Percentiles rank a stretch among this genome's conserved stretches.
phyloP scores from a whole-genome alignment of 1,139 yeast genomes.

The Yamadazyma taylorii region DNA sequence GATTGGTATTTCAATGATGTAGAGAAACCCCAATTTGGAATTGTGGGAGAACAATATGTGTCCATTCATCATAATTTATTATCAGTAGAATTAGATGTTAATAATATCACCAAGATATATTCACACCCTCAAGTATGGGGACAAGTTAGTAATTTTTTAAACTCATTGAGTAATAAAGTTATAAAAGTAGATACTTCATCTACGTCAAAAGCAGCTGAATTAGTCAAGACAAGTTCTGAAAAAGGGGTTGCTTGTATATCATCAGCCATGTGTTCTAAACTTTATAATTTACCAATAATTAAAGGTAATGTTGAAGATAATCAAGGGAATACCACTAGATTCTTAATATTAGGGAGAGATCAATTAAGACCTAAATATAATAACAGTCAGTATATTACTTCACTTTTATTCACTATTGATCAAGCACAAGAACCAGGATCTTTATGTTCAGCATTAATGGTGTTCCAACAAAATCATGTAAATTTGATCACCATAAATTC shows the following conservation, averaged over 20 bases:
- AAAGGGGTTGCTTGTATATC: conserved; percentile 48
- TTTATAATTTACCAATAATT: conserved; percentile 61
- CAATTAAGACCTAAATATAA: conserved; percentile 10
- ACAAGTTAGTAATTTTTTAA: conserved; percentile 63
- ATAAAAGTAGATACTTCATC: conserved; percentile 62
- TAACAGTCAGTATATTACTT: conserved; percentile 34
- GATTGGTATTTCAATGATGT: conserved; percentile 48
- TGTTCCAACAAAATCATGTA: conserved; percentile 56
- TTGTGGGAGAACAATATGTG: conserved; percentile 80
- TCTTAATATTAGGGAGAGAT: conserved; percentile 58
- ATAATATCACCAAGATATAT: conserved; percentile 56
- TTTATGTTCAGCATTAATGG: conserved; percentile 62
- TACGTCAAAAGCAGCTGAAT: conserved; percentile 81
- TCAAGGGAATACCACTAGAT: conserved; percentile 78
- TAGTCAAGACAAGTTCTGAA: conserved; percentile 44
- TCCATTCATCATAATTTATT: conserved; percentile 78
- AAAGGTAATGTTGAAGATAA: conserved; percentile 65
- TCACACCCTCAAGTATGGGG: conserved; percentile 99
- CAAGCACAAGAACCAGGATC: conserved; percentile 64
- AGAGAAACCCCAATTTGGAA: conserved; percentile 35
- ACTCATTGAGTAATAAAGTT: conserved; percentile 18
- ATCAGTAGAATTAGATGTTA: conserved; percentile 40
- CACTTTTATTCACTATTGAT: conserved; percentile 65
- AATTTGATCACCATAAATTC: conserved; percentile 74
- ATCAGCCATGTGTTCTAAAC: conserved; percentile 59